Evolutionary conservation across 176 grass and related monocot genomes (phyloP).

Genomic region (Ananas comosus): DNA sequence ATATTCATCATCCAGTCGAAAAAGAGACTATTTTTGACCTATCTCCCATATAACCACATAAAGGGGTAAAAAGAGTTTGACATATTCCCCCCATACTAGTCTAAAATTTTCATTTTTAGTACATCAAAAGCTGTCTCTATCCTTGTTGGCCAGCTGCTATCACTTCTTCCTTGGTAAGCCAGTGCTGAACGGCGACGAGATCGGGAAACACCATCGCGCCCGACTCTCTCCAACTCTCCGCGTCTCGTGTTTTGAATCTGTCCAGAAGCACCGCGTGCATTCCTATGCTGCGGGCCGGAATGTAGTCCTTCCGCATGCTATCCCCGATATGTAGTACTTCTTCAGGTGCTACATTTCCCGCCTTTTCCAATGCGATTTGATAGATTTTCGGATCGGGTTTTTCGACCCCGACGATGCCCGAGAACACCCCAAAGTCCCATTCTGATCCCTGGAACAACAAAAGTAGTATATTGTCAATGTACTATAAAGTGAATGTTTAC

Average conservation of each 20-base stretch:
- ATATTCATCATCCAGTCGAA: background rate
- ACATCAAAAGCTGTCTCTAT: conserved; percentile 9
- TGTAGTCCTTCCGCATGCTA: conserved; percentile 83
- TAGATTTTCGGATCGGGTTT: conserved; percentile 82
- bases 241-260: conserved; percentile 62
- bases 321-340: conserved; percentile 75
- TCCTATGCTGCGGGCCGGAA: conserved; percentile 48
- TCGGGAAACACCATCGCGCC: conserved; percentile 64
- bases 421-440: conserved; percentile 54
- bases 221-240: conserved; percentile 63
- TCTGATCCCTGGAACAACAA: conserved; percentile 26
- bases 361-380: conserved; percentile 77
- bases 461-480: background rate
- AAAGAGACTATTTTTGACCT: background rate
- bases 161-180: conserved; percentile 44
- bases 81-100: background rate
- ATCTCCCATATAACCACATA: too few relatives aligned
- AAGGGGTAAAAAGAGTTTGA: too few relatives aligned
- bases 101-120: background rate
- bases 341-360: conserved; percentile 46
- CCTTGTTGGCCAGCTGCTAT: conserved; percentile 24
- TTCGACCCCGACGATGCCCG: conserved; percentile 57
- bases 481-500: too few relatives aligned
- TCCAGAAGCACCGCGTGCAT: conserved; percentile 76
- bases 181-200: conserved; percentile 40